A percentile compares a stretch with the other conserved stretches of the same genome.
These are phyloP conservation scores for Spongospora subterranea DNA, from an alignment of 208 protist genomes.

Conservation along the genomic window DNA sequence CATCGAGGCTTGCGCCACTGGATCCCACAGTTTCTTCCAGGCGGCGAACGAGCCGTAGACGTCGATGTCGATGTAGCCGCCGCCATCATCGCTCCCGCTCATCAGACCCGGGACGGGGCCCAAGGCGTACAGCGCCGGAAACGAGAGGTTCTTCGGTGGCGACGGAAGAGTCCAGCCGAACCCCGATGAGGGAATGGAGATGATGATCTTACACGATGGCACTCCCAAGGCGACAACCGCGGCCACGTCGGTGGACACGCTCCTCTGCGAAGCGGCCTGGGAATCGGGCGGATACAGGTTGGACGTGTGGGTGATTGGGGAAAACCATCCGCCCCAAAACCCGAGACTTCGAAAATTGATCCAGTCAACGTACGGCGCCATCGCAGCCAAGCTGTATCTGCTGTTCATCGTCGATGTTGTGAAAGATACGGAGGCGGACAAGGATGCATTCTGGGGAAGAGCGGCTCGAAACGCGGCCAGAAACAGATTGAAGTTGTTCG, in stretches of 20 bases:
- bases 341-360: neutral
- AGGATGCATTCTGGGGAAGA: neutral
- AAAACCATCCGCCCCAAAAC: neutral
- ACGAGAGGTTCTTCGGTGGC: neutral
- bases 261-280: neutral
- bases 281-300: neutral
- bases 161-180: neutral
- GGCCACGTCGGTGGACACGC: neutral
- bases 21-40: neutral
- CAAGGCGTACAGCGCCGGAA: neutral
- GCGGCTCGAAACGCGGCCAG: neutral
- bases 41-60: neutral
- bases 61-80: neutral
- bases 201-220: neutral
- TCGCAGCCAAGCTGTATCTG: neutral
- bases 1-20: neutral
- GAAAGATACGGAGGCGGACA: neutral
- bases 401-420: neutral
- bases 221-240: neutral
- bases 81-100: neutral
- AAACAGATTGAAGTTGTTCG: neutral
- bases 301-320: neutral
- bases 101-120: neutral
- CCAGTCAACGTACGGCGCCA: conserved; percentile 32
- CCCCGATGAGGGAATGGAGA: neutral